Base-by-base conservation (phyloP, 2,329 filamentous ascomycete genomes). In the Aphanoascus verrucosus region DNA sequence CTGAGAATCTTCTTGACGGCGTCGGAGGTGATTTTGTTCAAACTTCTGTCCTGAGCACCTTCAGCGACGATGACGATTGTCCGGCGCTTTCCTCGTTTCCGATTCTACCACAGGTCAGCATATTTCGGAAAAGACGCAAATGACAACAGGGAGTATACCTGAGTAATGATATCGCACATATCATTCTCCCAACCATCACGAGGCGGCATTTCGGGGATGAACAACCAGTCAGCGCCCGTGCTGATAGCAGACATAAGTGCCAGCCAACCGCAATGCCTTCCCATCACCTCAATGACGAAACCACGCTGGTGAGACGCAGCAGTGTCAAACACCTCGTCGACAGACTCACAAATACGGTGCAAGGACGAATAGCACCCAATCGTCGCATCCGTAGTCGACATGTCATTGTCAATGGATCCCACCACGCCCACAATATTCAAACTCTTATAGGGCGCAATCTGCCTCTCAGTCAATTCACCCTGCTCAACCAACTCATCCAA, bases 281-380 rank as follows among this genome's bases (percentile, higher is more conserved):
- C 93, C 93, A 98, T 98, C 64, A 98, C 93, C 70, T 96, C 93
- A 58, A 98, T 86, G 54, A 98, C 90, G 69, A 98, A 98, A 38
- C 93, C 93, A 62, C 93, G 80, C 59, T 94, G 94, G 71, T 98
- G 93, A 28, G 90, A 96, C 50, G 91, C 91, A 0, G 93, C 97
- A 17, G 91, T 90, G 71, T 98, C 91, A 62, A 98, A 75, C 28
- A 75, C 94, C 65, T 89, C 91, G 73, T 98, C 93, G 55, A 98
- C 88, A 65, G 91, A 88, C 67, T 96, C 86, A 72, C 91, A 97
- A 62, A 98, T 95, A 56, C 91, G 84, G 46, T 86, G 83, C 53
- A 98, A 80, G 20, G 93, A 93, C 42, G 90, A 95, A 74, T 95
- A 97, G 69, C 88, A 94, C 53, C 93, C 93, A 67, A 98, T 96